Percentiles rank a stretch among this genome's conserved stretches.
phyloP scores from a whole-genome alignment of 768 basidiomycete genomes.

The Gymnopilus junonius region DNA sequence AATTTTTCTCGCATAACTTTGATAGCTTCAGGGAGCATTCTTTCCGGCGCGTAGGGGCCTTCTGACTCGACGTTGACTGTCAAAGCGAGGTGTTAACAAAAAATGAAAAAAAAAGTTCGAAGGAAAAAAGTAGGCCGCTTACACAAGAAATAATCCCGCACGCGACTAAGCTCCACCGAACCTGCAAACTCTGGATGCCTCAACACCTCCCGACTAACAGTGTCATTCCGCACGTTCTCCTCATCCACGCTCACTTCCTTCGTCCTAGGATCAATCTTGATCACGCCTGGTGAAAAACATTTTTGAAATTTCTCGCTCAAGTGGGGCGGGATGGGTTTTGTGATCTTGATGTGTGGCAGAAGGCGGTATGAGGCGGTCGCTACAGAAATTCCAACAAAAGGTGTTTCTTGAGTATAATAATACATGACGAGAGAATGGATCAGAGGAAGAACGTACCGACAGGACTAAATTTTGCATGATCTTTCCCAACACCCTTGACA shows the following conservation, averaged over 20 bases:
- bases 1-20: slow-evolving; percentile 86
- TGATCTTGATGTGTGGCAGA: slow-evolving; percentile 81
- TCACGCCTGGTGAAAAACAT: slow-evolving; percentile 88
- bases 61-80: slow-evolving; percentile 90
- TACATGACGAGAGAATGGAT: not conserved
- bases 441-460: slow-evolving; percentile 63
- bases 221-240: slow-evolving; percentile 76
- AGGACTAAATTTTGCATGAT: slow-evolving; percentile 96
- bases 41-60: slow-evolving; percentile 84
- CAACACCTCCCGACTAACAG: slow-evolving; percentile 89
- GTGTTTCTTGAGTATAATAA: not conserved
- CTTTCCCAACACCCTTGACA: slow-evolving; percentile 89
- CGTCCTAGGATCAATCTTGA: slow-evolving; percentile 61
- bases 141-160: slow-evolving; percentile 95
- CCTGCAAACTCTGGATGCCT: slow-evolving; percentile 90
- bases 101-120: not conserved
- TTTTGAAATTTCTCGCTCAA: slow-evolving; percentile 80
- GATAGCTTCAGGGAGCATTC: slow-evolving; percentile 80
- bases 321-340: slow-evolving; percentile 76
- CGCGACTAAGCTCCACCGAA: slow-evolving; percentile 79
- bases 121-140: slow-evolving; percentile 34
- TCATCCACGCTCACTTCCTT: slow-evolving; percentile 66
- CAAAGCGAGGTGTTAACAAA: not conserved
- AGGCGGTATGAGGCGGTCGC: slow-evolving; percentile 97
- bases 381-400: slow-evolving; percentile 35